phyloP scores from a whole-genome alignment of 2,329 filamentous ascomycete genomes.

The Claviceps purpurea region DNA sequence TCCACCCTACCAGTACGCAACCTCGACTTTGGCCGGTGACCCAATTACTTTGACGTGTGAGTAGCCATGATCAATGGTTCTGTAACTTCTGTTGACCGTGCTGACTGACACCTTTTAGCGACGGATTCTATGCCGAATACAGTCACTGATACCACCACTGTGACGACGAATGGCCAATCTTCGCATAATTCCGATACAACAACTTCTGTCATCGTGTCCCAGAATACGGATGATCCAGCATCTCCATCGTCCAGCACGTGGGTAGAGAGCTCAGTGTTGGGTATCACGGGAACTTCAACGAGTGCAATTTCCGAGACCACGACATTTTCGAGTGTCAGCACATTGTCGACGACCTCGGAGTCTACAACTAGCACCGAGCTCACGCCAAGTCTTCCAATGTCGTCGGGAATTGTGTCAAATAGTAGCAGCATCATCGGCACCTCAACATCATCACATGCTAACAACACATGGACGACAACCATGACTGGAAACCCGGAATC shows the following conservation, averaged over 20 bases:
- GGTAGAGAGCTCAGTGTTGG: constrained; percentile 5
- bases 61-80: not conserved
- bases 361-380: not conserved
- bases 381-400: not conserved
- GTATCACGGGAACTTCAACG: constrained; percentile 2
- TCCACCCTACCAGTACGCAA: constrained; percentile 10
- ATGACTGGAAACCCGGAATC: not conserved
- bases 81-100: not conserved
- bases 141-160: not conserved
- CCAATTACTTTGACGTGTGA: constrained; percentile 5
- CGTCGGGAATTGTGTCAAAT: not conserved
- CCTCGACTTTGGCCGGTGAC: constrained; percentile 1
- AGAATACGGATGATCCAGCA: not conserved
- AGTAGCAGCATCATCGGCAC: not conserved
- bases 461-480: not conserved
- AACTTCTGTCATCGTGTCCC: not conserved
- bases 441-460: not conserved
- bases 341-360: not conserved
- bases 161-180: not conserved
- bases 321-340: not conserved
- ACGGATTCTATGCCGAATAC: not conserved
- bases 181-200: not conserved
- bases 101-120: not conserved
- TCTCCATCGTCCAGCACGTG: not conserved
- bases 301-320: not conserved